Percentiles rank a stretch among this genome's conserved stretches.
These are phyloP conservation scores for Ogataea corticis DNA, from an alignment of 805 yeast genomes.

Conservation along the genomic window DNA sequence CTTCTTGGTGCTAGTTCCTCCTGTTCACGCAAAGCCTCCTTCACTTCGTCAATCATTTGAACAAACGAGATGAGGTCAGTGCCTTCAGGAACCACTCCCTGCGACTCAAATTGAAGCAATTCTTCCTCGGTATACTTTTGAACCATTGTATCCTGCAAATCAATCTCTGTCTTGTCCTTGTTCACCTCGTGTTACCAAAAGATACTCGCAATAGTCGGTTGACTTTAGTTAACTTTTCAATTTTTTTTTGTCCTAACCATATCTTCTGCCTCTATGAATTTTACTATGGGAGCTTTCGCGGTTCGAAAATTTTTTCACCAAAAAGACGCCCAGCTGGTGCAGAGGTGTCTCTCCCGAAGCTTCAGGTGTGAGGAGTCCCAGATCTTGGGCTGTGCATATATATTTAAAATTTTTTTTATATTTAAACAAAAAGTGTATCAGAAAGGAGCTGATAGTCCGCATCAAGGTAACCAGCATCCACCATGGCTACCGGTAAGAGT, in stretches of 20 bases:
- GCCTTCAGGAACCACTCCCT: conserved; percentile 60
- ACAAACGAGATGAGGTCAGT: conserved; percentile 66
- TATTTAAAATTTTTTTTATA: not conserved
- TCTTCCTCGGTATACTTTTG: conserved; percentile 71
- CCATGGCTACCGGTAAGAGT: conserved; percentile 55
- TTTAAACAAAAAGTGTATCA: not conserved
- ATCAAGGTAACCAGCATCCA: not conserved
- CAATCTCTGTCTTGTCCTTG: not conserved
- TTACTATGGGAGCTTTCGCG: conserved; percentile 5
- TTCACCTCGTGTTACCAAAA: not conserved
- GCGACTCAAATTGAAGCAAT: conserved; percentile 56
- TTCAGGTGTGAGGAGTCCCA: not conserved
- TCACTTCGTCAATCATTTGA: conserved; percentile 65
- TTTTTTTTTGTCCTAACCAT: not conserved
- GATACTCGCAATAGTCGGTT: not conserved
- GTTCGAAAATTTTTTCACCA: conserved; percentile 7
- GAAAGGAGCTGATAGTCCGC: not conserved
- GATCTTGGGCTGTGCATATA: conserved; percentile 3
- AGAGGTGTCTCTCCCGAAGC: not conserved
- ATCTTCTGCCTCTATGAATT: not conserved
- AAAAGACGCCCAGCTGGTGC: not conserved
- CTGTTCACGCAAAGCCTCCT: conserved; percentile 39
- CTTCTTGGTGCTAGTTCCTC: conserved; percentile 48
- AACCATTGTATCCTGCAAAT: conserved; percentile 34
- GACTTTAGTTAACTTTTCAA: not conserved